A percentile compares a stretch with the other conserved stretches of the same genome.
Evolutionary conservation across 2,329 filamentous ascomycete species (phyloP).

Genomic region (Aspergillus sp.): DNA sequence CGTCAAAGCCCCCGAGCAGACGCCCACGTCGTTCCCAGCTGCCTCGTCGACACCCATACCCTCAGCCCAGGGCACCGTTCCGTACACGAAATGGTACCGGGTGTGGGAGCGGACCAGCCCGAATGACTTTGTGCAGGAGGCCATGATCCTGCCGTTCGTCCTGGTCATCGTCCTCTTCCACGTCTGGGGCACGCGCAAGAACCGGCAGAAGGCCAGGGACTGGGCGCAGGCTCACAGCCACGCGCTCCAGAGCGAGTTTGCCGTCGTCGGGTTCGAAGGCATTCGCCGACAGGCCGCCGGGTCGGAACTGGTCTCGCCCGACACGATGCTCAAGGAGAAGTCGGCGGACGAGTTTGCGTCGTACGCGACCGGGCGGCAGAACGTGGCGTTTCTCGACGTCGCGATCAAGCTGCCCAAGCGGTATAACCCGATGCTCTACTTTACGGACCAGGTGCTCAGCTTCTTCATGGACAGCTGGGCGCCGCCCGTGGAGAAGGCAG

Average conservation of each 20-base stretch:
- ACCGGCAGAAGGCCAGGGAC: constrained; percentile 66
- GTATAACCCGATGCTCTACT: constrained; percentile 65
- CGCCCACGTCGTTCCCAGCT: constrained; percentile 39
- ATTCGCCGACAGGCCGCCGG: constrained; percentile 38
- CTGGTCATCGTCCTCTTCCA: constrained; percentile 67
- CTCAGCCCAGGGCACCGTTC: constrained; percentile 40
- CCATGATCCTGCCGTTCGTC: constrained; percentile 68
- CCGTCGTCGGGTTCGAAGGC: constrained; percentile 69
- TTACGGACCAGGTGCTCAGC: constrained; percentile 59
- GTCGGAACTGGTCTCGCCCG: constrained; percentile 42
- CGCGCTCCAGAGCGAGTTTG: constrained; percentile 69
- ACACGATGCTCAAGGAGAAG: constrained; percentile 70
- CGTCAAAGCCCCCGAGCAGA: constrained; percentile 63
- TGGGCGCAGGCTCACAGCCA: constrained; percentile 72
- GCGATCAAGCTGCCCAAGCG: constrained; percentile 73
- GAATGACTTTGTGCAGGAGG: constrained; percentile 80
- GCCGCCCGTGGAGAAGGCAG: constrained; percentile 60
- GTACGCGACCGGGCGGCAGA: constrained; percentile 86
- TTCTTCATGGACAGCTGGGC: constrained; percentile 73
- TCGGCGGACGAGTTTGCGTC: constrained; percentile 75
- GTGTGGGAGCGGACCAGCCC: constrained; percentile 81
- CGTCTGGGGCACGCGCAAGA: constrained; percentile 68
- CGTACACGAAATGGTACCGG: constrained; percentile 94
- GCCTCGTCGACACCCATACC: constrained; percentile 36
- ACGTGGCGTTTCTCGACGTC: constrained; percentile 82